A percentile compares a stretch with the other conserved stretches of the same genome.
phyloP scores from a whole-genome alignment of 1,139 yeast genomes.

The Ogataea hybrid region DNA sequence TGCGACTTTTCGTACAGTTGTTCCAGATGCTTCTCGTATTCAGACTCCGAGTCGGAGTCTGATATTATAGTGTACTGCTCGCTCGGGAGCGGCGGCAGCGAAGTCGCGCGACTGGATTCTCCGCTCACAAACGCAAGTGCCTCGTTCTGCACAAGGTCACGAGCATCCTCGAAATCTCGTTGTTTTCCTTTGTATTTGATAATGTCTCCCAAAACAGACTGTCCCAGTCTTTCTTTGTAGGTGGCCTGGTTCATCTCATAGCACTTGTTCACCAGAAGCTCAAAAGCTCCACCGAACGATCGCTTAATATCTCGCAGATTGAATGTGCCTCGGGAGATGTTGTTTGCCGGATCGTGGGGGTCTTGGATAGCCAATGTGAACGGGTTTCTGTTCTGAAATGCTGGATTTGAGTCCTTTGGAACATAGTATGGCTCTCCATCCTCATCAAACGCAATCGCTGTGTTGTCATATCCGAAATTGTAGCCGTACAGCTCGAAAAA shows the following conservation, averaged over 20 bases:
- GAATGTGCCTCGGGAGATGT: constrained; percentile 83
- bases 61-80: constrained; percentile 27
- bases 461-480: constrained; percentile 81
- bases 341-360: constrained; percentile 80
- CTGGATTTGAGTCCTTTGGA: constrained; percentile 53
- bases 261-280: constrained; percentile 70
- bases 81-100: constrained; percentile 32
- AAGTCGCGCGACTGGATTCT: constrained; percentile 12
- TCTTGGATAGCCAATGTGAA: constrained; percentile 83
- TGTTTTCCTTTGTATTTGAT: constrained; percentile 73
- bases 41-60: constrained; percentile 25
- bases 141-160: constrained; percentile 59
- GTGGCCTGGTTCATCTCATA: constrained; percentile 57
- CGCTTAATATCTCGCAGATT: constrained; percentile 78
- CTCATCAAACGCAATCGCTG: constrained; percentile 62
- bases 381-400: constrained; percentile 54
- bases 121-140: constrained; percentile 41
- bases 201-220: constrained; percentile 77
- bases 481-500: constrained; percentile 95
- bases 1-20: constrained; percentile 24
- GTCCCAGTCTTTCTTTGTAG: constrained; percentile 66
- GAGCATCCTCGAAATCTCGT: constrained; percentile 79
- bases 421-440: constrained; percentile 51
- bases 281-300: constrained; percentile 92
- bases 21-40: constrained; percentile 13